Percentiles rank a stretch among this genome's conserved stretches.
Evolutionary conservation across 306 rosid genomes (phyloP).

Genomic region (Castanospermum australe): DNA sequence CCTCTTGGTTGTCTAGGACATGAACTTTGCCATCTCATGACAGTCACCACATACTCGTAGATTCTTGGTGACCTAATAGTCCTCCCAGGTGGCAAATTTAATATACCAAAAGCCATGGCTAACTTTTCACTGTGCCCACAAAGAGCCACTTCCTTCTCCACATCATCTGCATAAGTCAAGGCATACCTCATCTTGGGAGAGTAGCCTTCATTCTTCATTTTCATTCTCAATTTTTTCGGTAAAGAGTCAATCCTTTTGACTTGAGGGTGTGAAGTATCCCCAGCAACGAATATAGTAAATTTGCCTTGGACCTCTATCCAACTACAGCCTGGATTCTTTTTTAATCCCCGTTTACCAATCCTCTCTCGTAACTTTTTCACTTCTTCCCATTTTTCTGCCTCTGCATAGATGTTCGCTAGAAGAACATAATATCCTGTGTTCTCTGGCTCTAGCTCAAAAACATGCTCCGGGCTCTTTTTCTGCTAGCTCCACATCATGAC

Average conservation of each 20-base stretch:
- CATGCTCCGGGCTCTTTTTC: conserved; percentile 72
- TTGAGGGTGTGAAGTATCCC: conserved; percentile 59
- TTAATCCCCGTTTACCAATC: conserved; percentile 52
- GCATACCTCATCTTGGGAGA: conserved; percentile 58
- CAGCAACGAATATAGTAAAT: conserved; percentile 57
- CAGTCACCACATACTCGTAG: conserved; percentile 78
- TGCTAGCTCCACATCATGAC: conserved; percentile 67
- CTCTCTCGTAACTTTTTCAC: conserved; percentile 46
- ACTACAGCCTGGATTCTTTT: conserved; percentile 64
- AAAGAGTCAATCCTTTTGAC: conserved; percentile 49
- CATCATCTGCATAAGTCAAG: conserved; percentile 54
- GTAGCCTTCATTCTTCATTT: conserved; percentile 65
- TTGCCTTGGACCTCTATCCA: conserved; percentile 65
- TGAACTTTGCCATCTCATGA: conserved; percentile 76
- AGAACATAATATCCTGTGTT: conserved; percentile 74
- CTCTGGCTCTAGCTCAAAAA: conserved; percentile 70
- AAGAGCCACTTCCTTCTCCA: conserved; percentile 69
- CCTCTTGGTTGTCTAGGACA: conserved; percentile 50
- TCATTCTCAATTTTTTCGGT: conserved; percentile 41
- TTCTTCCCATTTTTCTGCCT: conserved; percentile 78
- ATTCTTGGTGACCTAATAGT: conserved; percentile 65
- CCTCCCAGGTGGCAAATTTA: conserved; percentile 56
- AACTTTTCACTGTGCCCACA: conserved; percentile 78
- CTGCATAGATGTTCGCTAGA: conserved; percentile 68
- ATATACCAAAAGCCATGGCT: conserved; percentile 68